phyloP scores from a whole-genome alignment of 192 early-diverging fungal species.

The Rhizophagus clarus region DNA sequence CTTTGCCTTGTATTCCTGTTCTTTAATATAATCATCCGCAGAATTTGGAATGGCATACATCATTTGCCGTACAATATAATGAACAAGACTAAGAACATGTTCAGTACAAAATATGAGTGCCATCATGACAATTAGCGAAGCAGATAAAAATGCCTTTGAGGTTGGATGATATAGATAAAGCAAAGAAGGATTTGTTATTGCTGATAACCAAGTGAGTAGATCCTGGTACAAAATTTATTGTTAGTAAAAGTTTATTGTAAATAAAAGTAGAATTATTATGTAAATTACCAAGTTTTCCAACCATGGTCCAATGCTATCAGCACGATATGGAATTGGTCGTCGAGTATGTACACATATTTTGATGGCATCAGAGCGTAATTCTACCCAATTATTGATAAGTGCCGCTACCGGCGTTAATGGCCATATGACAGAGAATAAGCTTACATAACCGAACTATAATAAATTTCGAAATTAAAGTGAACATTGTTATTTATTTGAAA shows the following conservation, averaged over 20 bases:
- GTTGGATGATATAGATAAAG: conserved; percentile 54
- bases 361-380: conserved; percentile 87
- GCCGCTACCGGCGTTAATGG: conserved; percentile 81
- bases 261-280: neutral
- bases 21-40: conserved; percentile 36
- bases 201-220: conserved; percentile 55
- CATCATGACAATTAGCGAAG: conserved; percentile 22
- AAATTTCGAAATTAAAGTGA: neutral
- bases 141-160: conserved; percentile 40
- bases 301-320: conserved; percentile 83
- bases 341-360: conserved; percentile 82
- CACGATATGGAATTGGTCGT: conserved; percentile 70
- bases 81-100: conserved; percentile 39
- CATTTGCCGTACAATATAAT: conserved; percentile 23
- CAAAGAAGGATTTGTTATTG: conserved; percentile 61
- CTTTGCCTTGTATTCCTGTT: conserved; percentile 44
- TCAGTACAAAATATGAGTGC: conserved; percentile 40
- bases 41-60: conserved; percentile 34
- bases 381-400: conserved; percentile 89
- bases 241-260: conserved; percentile 3
- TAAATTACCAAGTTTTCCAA: conserved; percentile 51
- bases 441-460: conserved; percentile 79
- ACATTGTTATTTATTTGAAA: neutral
- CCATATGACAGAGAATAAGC: conserved; percentile 85
- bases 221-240: conserved; percentile 22